phyloP scores from a whole-genome alignment of 23 red algal genomes.

The Pyropia haitanensis region DNA sequence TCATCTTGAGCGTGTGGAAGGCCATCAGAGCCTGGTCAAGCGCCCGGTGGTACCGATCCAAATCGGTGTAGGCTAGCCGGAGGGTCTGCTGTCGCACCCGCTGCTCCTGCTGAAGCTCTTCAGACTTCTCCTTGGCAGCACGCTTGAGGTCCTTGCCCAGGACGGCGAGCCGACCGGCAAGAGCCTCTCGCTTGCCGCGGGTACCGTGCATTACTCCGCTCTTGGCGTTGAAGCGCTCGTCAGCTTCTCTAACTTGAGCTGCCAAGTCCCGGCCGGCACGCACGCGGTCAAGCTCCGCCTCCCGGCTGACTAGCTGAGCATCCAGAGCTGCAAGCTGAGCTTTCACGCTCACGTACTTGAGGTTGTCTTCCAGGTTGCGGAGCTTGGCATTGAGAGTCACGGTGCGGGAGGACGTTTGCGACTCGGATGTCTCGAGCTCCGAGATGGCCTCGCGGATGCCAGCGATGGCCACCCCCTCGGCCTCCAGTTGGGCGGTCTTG shows the following conservation, averaged over 20 bases:
- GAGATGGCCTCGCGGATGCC: neutral
- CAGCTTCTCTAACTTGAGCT: neutral
- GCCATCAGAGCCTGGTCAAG: constrained; percentile 90
- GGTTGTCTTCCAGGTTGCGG: constrained; percentile 62
- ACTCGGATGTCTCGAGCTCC: constrained; percentile 40
- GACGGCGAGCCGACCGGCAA: neutral
- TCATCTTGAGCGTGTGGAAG: constrained; percentile 94
- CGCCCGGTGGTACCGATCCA: constrained; percentile 75
- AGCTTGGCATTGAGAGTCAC: constrained; percentile 30
- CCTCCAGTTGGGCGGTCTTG: too few species aligned
- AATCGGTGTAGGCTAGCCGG: constrained; percentile 57
- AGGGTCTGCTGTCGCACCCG: constrained; percentile 52
- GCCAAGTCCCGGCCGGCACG: neutral
- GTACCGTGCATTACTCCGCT: constrained; percentile 1
- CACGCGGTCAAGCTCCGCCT: constrained; percentile 23
- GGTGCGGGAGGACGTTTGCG: constrained; percentile 22
- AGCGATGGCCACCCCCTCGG: too few species aligned
- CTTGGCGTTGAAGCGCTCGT: neutral
- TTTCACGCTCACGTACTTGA: constrained; percentile 21
- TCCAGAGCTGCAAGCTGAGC: constrained; percentile 14
- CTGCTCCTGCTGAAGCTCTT: constrained; percentile 23
- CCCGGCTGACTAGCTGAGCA: constrained; percentile 6
- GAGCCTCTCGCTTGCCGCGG: neutral
- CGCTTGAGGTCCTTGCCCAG: neutral
- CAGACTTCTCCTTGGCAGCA: constrained; percentile 24